A percentile compares a stretch with the other conserved stretches of the same genome.
Evolutionary conservation across 371 early-diverging fungal genomes (phyloP).

Genomic region (Massospora cicadina): DNA sequence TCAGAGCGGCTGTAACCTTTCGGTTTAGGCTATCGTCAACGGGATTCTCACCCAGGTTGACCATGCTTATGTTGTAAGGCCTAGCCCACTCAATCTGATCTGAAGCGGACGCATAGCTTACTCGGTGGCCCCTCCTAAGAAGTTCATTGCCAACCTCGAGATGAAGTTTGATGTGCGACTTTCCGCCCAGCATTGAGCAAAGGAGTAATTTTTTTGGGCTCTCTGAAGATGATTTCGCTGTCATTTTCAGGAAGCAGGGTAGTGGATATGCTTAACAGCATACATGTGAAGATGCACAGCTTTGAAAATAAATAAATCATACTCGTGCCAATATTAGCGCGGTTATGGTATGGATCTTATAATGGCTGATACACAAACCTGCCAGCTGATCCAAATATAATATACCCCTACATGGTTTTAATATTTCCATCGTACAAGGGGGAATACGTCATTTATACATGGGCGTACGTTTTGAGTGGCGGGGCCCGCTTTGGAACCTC

Average conservation of each 20-base stretch:
- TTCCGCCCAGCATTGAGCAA: constrained; percentile 9
- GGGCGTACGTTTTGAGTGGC: no score
- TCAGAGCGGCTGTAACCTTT: background rate
- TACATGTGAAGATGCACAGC: background rate
- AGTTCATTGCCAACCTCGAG: constrained; percentile 2
- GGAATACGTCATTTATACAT: no score
- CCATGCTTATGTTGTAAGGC: constrained; percentile 3
- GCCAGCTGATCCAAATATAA: no score
- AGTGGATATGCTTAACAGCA: background rate
- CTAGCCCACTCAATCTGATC: constrained; percentile 9
- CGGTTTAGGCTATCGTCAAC: constrained; percentile 1
- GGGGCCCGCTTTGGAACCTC: no score
- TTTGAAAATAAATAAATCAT: no score
- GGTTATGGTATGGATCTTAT: no score
- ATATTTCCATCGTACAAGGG: no score
- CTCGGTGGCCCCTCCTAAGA: background rate
- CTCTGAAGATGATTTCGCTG: constrained; percentile 2
- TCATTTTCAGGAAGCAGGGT: background rate
- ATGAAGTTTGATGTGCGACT: constrained; percentile 7
- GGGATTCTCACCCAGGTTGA: constrained; percentile 4
- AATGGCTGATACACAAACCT: no score
- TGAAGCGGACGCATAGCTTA: background rate
- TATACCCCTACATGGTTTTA: no score
- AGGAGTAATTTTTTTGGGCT: constrained; percentile 7
- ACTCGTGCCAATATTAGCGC: no score